Evolutionary conservation across 2,329 filamentous ascomycete genomes (phyloP).

Genomic region (Pseudogymnoascus verrucosus): DNA sequence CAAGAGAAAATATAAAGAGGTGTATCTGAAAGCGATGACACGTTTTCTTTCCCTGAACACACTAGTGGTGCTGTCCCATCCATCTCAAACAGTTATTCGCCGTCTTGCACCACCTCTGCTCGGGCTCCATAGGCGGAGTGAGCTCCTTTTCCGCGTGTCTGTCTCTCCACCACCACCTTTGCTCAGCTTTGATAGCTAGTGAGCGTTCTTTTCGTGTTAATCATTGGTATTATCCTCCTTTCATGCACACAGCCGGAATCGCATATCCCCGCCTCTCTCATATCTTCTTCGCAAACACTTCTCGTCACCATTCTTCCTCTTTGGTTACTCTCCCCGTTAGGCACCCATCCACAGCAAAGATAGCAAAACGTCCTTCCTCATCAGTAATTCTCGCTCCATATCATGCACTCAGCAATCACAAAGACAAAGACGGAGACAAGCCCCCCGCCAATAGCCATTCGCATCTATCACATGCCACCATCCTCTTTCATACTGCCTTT

Average conservation of each 20-base stretch:
- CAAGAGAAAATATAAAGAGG: not conserved
- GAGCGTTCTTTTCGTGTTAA: not conserved
- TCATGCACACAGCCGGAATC: not conserved
- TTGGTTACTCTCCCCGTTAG: not conserved
- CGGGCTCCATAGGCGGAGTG: not conserved
- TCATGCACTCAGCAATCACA: not conserved
- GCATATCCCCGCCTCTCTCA: no score
- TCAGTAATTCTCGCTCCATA: not conserved
- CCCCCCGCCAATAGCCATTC: not conserved
- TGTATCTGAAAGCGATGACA: conserved; percentile 7
- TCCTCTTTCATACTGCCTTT: not conserved
- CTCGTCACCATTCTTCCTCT: not conserved
- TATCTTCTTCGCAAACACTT: not conserved
- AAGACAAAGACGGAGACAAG: not conserved
- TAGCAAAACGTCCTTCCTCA: not conserved
- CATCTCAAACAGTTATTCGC: not conserved
- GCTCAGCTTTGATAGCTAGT: not conserved
- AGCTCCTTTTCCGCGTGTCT: not conserved
- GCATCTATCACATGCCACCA: not conserved
- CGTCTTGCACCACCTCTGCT: not conserved
- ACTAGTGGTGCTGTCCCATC: not conserved
- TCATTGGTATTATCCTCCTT: not conserved
- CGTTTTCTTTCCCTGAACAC: not conserved
- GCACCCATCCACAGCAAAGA: not conserved
- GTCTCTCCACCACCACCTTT: not conserved